These are phyloP conservation scores for Backusella psychrophila DNA, from an alignment of 192 early-diverging fungal species.

Conservation along the genomic window DNA sequence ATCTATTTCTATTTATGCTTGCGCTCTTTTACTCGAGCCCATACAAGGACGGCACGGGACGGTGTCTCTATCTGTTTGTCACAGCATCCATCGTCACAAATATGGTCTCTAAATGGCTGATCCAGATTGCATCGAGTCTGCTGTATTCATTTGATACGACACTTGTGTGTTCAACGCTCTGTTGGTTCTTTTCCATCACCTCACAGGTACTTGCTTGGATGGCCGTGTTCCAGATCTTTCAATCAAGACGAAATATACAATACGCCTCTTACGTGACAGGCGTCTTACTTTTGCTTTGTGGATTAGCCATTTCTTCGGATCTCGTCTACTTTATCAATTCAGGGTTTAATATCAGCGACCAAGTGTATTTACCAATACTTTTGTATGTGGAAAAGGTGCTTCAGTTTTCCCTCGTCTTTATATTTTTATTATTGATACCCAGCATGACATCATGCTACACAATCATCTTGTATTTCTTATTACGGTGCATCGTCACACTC, in stretches of 20 bases:
- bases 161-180: not conserved
- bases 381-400: not conserved
- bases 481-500: not conserved
- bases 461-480: not conserved
- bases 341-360: not conserved
- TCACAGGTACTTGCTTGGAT: not conserved
- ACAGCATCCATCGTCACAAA: not conserved
- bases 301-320: not conserved
- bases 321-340: not conserved
- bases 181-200: not conserved
- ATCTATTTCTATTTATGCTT: not conserved
- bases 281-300: not conserved
- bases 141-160: not conserved
- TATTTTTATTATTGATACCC: not conserved
- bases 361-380: not conserved
- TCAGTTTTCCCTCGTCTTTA: not conserved
- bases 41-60: not conserved
- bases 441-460: not conserved
- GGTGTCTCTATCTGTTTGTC: not conserved
- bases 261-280: not conserved
- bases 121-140: not conserved
- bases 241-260: not conserved
- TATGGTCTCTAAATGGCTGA: not conserved
- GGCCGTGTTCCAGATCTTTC: not conserved
- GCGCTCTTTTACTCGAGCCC: not conserved